Conservation (phyloP, 805 yeast species). For the Ascoidea tarda region DNA sequence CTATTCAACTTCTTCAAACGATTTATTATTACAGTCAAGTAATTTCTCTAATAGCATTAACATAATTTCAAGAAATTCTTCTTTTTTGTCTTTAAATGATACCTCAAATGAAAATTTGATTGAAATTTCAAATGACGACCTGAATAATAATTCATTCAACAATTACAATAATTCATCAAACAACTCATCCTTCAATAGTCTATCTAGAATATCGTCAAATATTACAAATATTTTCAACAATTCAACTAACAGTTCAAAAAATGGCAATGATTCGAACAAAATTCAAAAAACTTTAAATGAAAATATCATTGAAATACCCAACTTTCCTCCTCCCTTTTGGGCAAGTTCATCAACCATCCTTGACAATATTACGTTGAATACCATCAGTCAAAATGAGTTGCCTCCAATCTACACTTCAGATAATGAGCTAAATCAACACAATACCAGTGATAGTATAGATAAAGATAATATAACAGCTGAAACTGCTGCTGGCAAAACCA, state of each 20-base stretch:
- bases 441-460: neutral
- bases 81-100: neutral
- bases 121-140: too few species aligned
- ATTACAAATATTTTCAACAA: too few species aligned
- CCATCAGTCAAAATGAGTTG: neutral
- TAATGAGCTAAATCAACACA: neutral
- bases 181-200: too few species aligned
- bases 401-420: neutral
- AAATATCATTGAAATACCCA: neutral
- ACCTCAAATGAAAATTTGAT: neutral
- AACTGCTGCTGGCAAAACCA: neutral
- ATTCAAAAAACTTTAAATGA: neutral
- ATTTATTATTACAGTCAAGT: constrained; percentile 35
- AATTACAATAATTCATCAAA: too few species aligned
- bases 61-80: neutral
- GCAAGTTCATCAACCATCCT: neutral
- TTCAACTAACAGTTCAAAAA: too few species aligned
- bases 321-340: neutral
- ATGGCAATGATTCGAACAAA: too few species aligned
- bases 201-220: too few species aligned
- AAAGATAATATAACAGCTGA: neutral
- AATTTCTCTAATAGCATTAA: too few species aligned
- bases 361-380: neutral
- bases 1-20: constrained; percentile 67
- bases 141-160: too few species aligned